Evolutionary conservation across 129 eudicot species (phyloP).

Genomic region (Pulicaria dysenterica): DNA sequence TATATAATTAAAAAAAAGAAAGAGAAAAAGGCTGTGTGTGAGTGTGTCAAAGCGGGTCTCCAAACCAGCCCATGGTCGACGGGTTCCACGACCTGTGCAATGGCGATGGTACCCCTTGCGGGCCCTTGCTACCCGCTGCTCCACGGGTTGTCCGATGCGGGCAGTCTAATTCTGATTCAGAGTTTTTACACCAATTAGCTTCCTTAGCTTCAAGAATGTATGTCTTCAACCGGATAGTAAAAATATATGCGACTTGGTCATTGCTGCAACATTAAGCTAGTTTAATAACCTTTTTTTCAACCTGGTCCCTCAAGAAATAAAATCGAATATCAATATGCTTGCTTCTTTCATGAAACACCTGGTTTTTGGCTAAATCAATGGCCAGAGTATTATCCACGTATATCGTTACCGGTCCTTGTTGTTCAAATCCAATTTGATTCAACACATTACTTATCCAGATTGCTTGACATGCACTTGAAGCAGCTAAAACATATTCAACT

Average conservation of each 20-base stretch:
- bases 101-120: no score
- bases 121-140: no score
- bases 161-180: constrained; percentile 25
- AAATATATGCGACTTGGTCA: not conserved
- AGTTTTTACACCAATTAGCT: not conserved
- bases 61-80: no score
- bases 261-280: not conserved
- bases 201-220: not conserved
- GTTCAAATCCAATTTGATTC: not conserved
- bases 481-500: not conserved
- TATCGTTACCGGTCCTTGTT: not conserved
- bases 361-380: not conserved
- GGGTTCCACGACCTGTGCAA: no score
- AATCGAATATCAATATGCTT: constrained; percentile 3
- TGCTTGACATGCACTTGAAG: constrained; percentile 8
- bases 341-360: not conserved
- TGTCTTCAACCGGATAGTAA: constrained; percentile 14
- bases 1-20: no score
- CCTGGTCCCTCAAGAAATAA: not conserved
- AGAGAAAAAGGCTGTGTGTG: no score
- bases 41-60: no score
- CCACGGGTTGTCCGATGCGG: no score
- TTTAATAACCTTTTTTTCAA: not conserved
- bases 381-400: constrained; percentile 3
- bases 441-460: not conserved